Evolutionary conservation across 208 protist genomes (phyloP).

Genomic region (Phytomonas francai): DNA sequence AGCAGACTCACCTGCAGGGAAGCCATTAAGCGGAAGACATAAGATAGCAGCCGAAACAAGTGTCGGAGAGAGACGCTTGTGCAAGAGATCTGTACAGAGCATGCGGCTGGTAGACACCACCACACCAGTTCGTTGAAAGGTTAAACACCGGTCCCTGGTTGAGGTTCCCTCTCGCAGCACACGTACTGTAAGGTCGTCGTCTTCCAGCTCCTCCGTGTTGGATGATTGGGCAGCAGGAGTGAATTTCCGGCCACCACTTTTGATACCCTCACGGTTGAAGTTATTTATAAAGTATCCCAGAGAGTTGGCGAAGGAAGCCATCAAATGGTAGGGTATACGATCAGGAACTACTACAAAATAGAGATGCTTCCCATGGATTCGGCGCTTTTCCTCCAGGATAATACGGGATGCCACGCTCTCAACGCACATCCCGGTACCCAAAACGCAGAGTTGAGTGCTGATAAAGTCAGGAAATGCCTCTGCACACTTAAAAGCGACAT

Average conservation of each 20-base stretch:
- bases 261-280: neutral
- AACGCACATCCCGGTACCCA: conserved; percentile 52
- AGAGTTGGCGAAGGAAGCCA: conserved; percentile 80
- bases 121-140: conserved; percentile 55
- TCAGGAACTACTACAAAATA: conserved; percentile 92
- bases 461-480: conserved; percentile 20
- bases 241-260: neutral
- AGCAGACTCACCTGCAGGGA: conserved; percentile 23
- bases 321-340: conserved; percentile 19
- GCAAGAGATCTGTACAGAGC: conserved; percentile 75
- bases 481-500: neutral
- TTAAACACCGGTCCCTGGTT: conserved; percentile 48
- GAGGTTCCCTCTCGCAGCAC: conserved; percentile 50
- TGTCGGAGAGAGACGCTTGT: conserved; percentile 54
- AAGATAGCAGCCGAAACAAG: conserved; percentile 37
- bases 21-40: conserved; percentile 24
- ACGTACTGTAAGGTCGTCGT: conserved; percentile 19
- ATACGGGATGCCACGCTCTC: conserved; percentile 35
- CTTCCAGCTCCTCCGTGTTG: neutral
- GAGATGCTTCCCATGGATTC: conserved; percentile 17
- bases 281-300: neutral
- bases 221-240: neutral
- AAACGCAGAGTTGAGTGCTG: conserved; percentile 58
- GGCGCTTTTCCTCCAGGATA: conserved; percentile 10
- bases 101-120: conserved; percentile 50